Base-by-base conservation (phyloP, 371 early-diverging fungal genomes). In the Mucor velutinosus region DNA sequence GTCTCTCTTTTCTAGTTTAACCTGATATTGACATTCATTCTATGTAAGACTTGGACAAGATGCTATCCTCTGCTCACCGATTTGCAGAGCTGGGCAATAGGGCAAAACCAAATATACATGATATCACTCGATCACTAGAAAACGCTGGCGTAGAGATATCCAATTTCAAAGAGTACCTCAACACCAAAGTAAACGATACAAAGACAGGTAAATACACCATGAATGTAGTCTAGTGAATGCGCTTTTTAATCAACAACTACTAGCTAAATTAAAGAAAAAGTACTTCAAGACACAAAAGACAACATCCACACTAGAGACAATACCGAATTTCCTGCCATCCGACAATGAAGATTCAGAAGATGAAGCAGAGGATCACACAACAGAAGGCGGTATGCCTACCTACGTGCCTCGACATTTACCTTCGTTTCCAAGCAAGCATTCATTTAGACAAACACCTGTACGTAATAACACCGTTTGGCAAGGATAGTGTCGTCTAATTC, bases 401-500 rank as follows among this genome's bases (percentile, higher is more conserved):
- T 79, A 82, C 60, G 87, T 86, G 8, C 86, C 88, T 19, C 72
- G 77, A 19, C 80, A 86, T 69, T 56, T 88, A 12, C 88, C 88
- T 47, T 65, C 76, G 17, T 88, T 88, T 63, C 88, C 88, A 6
- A 83, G 83, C 63, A 83, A 82, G 51, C 88, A 88, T 66, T 86
- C 88, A 3, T 88, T 85, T 70, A 79, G 81, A 59, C 83, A 85
- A 65, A 86, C 88, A 43, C 86, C 88, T 55, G 88, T 88, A 80
- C 4, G 41, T 41, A 5, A 5, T 3, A 77, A 15, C 5, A 33
- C 1, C 33, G 4, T 7, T 23, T 25, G 4, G 51, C 51, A 23
- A 23, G 3, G 25, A 23, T 23, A 51, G 1, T n/a, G 5, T 12
- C 32, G 27, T 57, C 27, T 65, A 17, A 56, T 43, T 21, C 33